Evolutionary conservation across 129 eudicot species (phyloP).

Genomic region (Lonicera japonica): DNA sequence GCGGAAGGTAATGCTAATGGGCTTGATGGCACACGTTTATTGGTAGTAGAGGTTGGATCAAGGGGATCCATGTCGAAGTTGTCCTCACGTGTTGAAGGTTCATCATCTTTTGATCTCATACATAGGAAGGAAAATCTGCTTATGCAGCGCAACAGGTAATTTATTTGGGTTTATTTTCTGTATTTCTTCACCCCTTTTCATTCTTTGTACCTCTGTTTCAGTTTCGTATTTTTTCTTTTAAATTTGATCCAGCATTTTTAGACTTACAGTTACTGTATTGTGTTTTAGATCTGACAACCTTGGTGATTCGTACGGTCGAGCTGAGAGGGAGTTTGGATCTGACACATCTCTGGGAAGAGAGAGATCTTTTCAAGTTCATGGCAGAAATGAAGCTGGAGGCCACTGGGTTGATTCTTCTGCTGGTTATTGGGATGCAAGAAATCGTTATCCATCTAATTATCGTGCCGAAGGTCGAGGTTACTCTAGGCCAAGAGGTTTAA

Average conservation of each 20-base stretch:
- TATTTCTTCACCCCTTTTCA: not conserved
- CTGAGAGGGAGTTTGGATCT: constrained; percentile 33
- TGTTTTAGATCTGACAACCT: constrained; percentile 24
- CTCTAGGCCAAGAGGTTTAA: constrained; percentile 33
- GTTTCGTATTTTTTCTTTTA: not conserved
- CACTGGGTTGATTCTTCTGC: constrained; percentile 31
- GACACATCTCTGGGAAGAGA: constrained; percentile 31
- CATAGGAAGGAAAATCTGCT: constrained; percentile 17
- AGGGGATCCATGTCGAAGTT: constrained; percentile 23
- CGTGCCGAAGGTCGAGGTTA: constrained; percentile 24
- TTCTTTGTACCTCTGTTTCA: not conserved
- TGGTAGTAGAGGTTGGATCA: constrained; percentile 20
- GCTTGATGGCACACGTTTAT: constrained; percentile 9
- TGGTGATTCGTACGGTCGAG: constrained; percentile 25
- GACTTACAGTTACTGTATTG: constrained; percentile 4
- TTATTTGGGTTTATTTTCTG: not conserved
- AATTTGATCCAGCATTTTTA: not conserved
- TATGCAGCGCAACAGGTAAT: constrained; percentile 36
- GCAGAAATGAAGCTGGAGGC: constrained; percentile 29
- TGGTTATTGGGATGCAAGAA: constrained; percentile 37
- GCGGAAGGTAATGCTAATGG: constrained; percentile 20
- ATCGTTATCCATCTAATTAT: constrained; percentile 19
- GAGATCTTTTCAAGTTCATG: constrained; percentile 16
- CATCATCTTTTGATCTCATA: constrained; percentile 16
- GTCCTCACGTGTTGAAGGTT: constrained; percentile 27